Evolutionary conservation across 495 filamentous ascomycete genomes (phyloP).

Genomic region (Talaromyces liani): DNA sequence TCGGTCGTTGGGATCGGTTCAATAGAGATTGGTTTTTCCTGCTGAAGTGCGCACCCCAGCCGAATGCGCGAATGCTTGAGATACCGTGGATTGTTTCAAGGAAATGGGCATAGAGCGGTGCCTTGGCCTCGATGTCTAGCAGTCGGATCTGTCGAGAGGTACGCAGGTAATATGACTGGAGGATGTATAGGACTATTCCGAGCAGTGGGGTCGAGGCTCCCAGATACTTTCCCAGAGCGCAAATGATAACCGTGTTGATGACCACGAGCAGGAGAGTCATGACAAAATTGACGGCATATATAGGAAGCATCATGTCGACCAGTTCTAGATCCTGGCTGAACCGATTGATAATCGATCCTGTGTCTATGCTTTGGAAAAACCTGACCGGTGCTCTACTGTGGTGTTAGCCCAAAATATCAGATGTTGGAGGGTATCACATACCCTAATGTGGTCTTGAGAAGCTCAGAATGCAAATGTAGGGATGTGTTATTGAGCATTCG

Average conservation of each 20-base stretch:
- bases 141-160: constrained; percentile 59
- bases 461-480: constrained; percentile 18
- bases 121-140: constrained; percentile 55
- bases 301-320: constrained; percentile 27
- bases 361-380: constrained; percentile 21
- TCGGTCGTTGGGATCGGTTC: constrained; percentile 51
- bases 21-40: constrained; percentile 41
- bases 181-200: constrained; percentile 27
- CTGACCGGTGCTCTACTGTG: constrained; percentile 26
- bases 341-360: constrained; percentile 18
- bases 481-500: constrained; percentile 25
- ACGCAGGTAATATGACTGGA: constrained; percentile 50
- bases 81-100: constrained; percentile 45
- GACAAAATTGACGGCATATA: constrained; percentile 7
- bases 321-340: constrained; percentile 40
- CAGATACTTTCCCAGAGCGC: constrained; percentile 19
- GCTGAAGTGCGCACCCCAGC: constrained; percentile 41
- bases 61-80: constrained; percentile 49
- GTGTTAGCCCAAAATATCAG: background rate
- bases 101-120: constrained; percentile 53
- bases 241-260: constrained; percentile 19
- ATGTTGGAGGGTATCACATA: constrained; percentile 11
- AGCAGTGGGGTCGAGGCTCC: constrained; percentile 18
- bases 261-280: constrained; percentile 15
- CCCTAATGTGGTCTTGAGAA: constrained; percentile 18